Percentiles rank a stretch among this genome's conserved stretches.
These are phyloP conservation scores for Talaromyces borbonicus DNA, from an alignment of 495 filamentous ascomycete species.

Conservation along the genomic window DNA sequence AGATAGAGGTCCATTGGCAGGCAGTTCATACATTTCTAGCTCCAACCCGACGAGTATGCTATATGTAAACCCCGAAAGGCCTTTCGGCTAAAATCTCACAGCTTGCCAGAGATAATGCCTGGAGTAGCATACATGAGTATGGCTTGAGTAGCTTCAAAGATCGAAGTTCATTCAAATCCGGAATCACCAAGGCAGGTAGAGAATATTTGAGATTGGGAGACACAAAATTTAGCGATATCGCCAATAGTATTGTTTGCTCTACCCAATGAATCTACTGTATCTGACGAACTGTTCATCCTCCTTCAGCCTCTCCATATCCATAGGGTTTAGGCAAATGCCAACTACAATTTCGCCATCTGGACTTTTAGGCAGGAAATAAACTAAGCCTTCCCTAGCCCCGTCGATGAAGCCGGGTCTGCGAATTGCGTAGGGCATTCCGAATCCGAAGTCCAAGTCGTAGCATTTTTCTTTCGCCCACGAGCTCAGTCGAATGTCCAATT, in stretches of 20 bases:
- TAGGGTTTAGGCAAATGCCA: conserved; percentile 34
- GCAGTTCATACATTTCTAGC: too few relatives aligned
- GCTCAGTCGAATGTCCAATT: conserved; percentile 38
- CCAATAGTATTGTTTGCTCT: background rate
- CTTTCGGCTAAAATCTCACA: too few relatives aligned
- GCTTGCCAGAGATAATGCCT: too few relatives aligned
- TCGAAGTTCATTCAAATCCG: too few relatives aligned
- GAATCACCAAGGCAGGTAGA: too few relatives aligned
- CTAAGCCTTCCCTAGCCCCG: conserved; percentile 35
- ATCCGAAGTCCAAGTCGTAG: conserved; percentile 39
- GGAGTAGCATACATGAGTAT: too few relatives aligned
- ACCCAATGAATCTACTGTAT: conserved; percentile 28
- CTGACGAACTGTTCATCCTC: conserved; percentile 26
- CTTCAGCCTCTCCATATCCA: conserved; percentile 30
- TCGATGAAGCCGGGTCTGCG: conserved; percentile 34
- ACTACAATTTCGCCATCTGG: conserved; percentile 30
- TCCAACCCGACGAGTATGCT: too few relatives aligned
- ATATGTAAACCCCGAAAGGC: too few relatives aligned
- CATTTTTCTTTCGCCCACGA: conserved; percentile 42
- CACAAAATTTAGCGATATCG: too few relatives aligned
- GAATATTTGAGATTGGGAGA: too few relatives aligned
- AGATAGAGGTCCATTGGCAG: too few relatives aligned
- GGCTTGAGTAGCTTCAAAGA: too few relatives aligned
- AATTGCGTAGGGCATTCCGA: conserved; percentile 40
- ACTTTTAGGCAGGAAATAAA: conserved; percentile 37